Conservation (phyloP, 2,329 filamentous ascomycete genomes). For the Aschersonia sp. region DNA sequence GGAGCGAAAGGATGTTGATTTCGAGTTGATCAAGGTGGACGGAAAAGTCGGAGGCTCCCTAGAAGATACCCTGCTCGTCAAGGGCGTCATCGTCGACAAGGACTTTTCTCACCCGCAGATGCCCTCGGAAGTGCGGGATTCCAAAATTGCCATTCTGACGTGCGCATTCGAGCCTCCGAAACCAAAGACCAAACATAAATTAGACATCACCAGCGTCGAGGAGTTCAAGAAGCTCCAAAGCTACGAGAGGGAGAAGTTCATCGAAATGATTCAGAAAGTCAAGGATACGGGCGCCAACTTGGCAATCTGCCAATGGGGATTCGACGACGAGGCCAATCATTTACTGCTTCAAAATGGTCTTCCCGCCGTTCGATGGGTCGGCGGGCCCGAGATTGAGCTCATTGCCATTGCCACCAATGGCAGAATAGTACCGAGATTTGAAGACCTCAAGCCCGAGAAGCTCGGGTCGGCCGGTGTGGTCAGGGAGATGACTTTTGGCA, state of each 20-base stretch:
- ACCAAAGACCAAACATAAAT: constrained; percentile 98
- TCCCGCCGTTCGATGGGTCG: constrained; percentile 94
- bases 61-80: constrained; percentile 87
- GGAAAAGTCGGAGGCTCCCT: constrained; percentile 91
- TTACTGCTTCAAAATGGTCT: constrained; percentile 89
- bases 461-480: constrained; percentile 82
- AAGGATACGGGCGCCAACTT: constrained; percentile 95
- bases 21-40: constrained; percentile 98
- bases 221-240: constrained; percentile 96
- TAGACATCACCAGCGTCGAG: constrained; percentile 92
- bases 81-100: constrained; percentile 98
- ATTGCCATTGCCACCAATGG: constrained; percentile 98
- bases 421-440: constrained; percentile 91
- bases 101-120: constrained; percentile 99
- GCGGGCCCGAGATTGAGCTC: constrained; percentile 92
- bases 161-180: constrained; percentile 98
- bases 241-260: constrained; percentile 92
- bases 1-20: constrained; percentile 93
- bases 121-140: constrained; percentile 87
- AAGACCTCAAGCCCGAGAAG: constrained; percentile 84
- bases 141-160: constrained; percentile 93
- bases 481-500: constrained; percentile 90
- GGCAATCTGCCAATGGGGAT: constrained; percentile 98
- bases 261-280: constrained; percentile 97
- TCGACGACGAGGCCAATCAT: constrained; percentile 98